Evolutionary conservation across 2,329 filamentous ascomycete species (phyloP), one percentile per base, ranked within the genome.

Genomic region (Penicillium digitatum): DNA sequence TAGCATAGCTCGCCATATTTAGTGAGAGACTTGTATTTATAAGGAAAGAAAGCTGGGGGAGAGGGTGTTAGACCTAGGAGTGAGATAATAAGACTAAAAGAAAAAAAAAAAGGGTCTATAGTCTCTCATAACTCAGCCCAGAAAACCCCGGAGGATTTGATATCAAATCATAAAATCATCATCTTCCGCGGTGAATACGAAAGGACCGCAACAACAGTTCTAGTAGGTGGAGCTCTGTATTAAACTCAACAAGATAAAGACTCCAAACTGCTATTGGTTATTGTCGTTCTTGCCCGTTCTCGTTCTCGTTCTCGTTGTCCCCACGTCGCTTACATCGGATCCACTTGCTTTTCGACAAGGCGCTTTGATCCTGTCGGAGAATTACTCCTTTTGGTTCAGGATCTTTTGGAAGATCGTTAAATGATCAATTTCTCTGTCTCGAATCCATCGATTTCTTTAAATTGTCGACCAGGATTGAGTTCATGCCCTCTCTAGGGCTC

Each of bases 231-330:
- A 48, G 35, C 16, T 35, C 2, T 26, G 20, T 24, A 18, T 42
- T 22, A 18, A n/a, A 39, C 10, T 31, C 18, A 50, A 38, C 22
- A 44, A 2, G 47, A 40, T 44, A 24, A 55, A 39, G 26, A 1
- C 10, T 16, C n/a, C 4, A 26, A 12, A 37, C 39, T 51, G 12
- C 34, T 40, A 57, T 59, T 63, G 57, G 59, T 9, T 22, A 10
- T 11, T 57, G 42, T 68, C 62, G 60, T 59, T 58, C 38, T 63
- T 60, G 51, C 38, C 54, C 62, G 62, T 53, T 60, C 32, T 69
- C 69, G 66, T 48, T 52, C 27, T 59, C 55, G 58, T 40, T 53
- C 37, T 64, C 44, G 47, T 22, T 5, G 1, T 46, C 18, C 3
- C 24, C 46, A 38, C 56, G 20, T 62, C 60, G 56, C 48, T 55